Conservation (phyloP, 2,329 filamentous ascomycete genomes). For the Ophiognomonia clavigignenti-juglandacearum region DNA sequence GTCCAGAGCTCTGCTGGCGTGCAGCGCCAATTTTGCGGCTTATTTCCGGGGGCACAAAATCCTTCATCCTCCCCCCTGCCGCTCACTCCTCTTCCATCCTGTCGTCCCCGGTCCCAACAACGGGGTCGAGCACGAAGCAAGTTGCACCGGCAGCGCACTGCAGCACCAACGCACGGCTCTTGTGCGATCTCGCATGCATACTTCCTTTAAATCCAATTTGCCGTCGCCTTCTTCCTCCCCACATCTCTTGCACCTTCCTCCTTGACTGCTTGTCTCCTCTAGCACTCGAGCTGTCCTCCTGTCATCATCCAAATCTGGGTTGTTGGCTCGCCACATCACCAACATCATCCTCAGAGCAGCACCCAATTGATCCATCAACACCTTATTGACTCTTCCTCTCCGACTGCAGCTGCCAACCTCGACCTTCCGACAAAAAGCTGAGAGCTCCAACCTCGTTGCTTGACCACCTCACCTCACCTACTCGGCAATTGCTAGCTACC, state of each 20-base stretch:
- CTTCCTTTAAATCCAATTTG: conserved; percentile 3
- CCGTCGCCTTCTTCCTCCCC: conserved; percentile 10
- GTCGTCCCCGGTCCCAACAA: background rate
- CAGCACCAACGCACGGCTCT: background rate
- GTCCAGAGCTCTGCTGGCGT: no score
- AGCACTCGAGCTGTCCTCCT: no score
- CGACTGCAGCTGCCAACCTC: background rate
- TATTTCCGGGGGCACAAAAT: background rate
- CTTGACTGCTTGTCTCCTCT: conserved; percentile 11
- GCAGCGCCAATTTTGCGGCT: conserved; percentile 1
- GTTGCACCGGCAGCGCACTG: no score
- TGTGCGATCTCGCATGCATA: background rate
- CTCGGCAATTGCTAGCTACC: no score
- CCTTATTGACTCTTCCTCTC: background rate
- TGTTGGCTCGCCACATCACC: background rate
- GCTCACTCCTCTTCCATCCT: background rate
- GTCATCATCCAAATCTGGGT: no score
- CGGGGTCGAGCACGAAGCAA: background rate
- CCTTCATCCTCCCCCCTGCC: no score
- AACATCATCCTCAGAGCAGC: no score
- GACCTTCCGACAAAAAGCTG: no score
- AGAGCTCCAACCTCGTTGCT: no score
- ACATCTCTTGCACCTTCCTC: background rate
- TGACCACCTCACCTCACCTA: no score
- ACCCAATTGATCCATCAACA: background rate